Evolutionary conservation across 192 early-diverging fungal genomes (phyloP).

Genomic region (Coemansia sp.): DNA sequence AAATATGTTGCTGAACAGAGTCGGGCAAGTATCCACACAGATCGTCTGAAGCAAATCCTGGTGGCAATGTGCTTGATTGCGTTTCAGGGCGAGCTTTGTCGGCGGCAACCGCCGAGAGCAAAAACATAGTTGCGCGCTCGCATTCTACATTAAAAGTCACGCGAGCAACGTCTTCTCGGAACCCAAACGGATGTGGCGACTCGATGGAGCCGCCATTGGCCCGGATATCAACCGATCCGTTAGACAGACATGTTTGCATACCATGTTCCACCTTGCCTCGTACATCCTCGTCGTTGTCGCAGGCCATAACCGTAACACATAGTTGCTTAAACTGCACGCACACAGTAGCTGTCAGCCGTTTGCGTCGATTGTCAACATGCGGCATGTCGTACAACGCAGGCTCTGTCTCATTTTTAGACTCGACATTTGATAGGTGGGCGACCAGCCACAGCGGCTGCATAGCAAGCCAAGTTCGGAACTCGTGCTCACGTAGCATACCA

Average conservation of each 20-base stretch:
- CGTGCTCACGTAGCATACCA: conserved; percentile 40
- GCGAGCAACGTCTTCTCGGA: conserved; percentile 27
- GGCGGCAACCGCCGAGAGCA: conserved; percentile 33
- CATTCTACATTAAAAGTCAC: conserved; percentile 41
- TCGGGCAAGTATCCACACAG: conserved; percentile 39
- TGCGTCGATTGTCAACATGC: conserved; percentile 30
- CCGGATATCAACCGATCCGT: conserved; percentile 24
- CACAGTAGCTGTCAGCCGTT: conserved; percentile 26
- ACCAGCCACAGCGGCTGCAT: conserved; percentile 54
- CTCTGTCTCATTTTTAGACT: not conserved
- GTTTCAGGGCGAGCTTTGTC: conserved; percentile 23
- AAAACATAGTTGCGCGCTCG: conserved; percentile 39
- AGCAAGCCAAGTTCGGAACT: conserved; percentile 48
- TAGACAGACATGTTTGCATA: conserved; percentile 27
- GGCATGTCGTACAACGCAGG: conserved; percentile 4
- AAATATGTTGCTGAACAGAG: conserved; percentile 32
- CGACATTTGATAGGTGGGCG: conserved; percentile 15
- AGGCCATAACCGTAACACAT: conserved; percentile 36
- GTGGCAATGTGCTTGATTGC: not conserved
- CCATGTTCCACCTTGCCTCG: conserved; percentile 49
- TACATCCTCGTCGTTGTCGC: conserved; percentile 53
- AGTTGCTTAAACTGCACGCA: conserved; percentile 29
- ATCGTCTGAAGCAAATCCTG: conserved; percentile 17
- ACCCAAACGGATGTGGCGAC: conserved; percentile 45
- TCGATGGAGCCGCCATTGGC: conserved; percentile 48